Percentiles rank a stretch among this genome's conserved stretches.
phyloP scores from a whole-genome alignment of 805 yeast species.

The Pichia nakasei region DNA sequence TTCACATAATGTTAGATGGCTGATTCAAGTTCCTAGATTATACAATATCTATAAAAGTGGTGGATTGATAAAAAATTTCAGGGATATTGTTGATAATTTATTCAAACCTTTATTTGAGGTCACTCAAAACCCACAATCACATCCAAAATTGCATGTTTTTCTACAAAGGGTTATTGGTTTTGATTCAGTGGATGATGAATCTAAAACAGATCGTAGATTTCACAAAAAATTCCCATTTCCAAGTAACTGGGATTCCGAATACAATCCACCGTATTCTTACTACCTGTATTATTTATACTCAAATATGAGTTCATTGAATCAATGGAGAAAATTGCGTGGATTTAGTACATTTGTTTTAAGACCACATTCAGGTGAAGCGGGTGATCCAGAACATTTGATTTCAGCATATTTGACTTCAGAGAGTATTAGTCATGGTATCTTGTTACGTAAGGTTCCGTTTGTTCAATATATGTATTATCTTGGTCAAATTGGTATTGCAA shows the following conservation, averaged over 20 bases:
- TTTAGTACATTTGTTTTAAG: conserved; percentile 88
- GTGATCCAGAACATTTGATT: conserved; percentile 95
- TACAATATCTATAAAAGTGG: conserved; percentile 81
- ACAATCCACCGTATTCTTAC: conserved; percentile 97
- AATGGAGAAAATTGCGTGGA: conserved; percentile 66
- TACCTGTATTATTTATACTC: conserved; percentile 85
- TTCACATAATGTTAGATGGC: conserved; percentile 94
- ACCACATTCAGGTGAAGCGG: conserved; percentile 99
- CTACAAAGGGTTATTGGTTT: conserved; percentile 93
- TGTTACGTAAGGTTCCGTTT: conserved; percentile 88
- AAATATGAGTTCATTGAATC: conserved; percentile 77
- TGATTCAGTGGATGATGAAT: conserved; percentile 97
- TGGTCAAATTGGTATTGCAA: conserved; percentile 94
- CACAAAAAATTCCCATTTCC: conserved; percentile 85
- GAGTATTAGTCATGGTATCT: conserved; percentile 91
- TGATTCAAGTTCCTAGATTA: conserved; percentile 88
- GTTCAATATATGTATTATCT: conserved; percentile 88
- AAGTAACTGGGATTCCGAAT: conserved; percentile 61
- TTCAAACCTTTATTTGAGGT: conserved; percentile 90
- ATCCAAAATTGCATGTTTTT: conserved; percentile 87
- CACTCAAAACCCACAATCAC: conserved; percentile 69
- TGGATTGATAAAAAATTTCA: conserved; percentile 61
- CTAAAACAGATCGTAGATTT: conserved; percentile 77
- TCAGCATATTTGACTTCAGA: conserved; percentile 84
- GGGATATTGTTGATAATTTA: conserved; percentile 66